Evolutionary conservation across 2,329 filamentous ascomycete genomes (phyloP).

Genomic region (Geoglossum cookeanum): DNA sequence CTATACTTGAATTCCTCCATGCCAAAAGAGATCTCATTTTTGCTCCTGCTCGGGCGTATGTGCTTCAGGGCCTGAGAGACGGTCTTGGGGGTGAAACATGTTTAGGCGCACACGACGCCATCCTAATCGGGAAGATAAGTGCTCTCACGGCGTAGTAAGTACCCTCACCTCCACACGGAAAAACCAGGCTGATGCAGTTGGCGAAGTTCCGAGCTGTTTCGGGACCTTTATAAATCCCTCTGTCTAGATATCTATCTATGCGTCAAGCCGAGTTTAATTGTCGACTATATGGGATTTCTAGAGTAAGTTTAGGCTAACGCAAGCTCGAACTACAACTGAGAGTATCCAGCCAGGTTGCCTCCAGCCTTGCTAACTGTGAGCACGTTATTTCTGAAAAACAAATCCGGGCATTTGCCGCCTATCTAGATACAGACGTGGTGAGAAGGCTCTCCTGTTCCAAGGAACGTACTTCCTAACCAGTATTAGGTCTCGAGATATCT

Average conservation of each 20-base stretch:
- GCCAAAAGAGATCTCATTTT: conserved; percentile 9
- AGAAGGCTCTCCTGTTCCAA: not conserved
- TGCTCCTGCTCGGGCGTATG: conserved; percentile 9
- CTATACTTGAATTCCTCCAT: conserved; percentile 8
- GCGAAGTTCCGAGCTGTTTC: not conserved
- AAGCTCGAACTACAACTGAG: not conserved
- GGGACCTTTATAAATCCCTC: not conserved
- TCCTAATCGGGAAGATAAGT: conserved; percentile 7
- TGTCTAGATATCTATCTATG: not conserved
- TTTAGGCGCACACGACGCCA: conserved; percentile 6
- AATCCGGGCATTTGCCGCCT: not conserved
- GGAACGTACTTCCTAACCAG: not conserved
- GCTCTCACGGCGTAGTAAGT: conserved; percentile 8
- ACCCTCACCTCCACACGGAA: not conserved
- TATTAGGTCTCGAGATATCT: not conserved
- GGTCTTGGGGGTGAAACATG: conserved; percentile 1
- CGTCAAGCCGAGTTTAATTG: not conserved
- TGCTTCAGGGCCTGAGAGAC: conserved; percentile 8
- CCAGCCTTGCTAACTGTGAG: not conserved
- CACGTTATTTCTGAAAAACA: not conserved
- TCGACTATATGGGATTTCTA: not conserved
- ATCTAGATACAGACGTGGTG: not conserved
- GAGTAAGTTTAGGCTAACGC: not conserved
- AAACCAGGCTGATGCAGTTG: not conserved
- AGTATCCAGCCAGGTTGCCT: not conserved